Percentiles rank a stretch among this genome's conserved stretches.
Evolutionary conservation across 805 yeast species (phyloP).

Genomic region (Ogataea paraovalis): DNA sequence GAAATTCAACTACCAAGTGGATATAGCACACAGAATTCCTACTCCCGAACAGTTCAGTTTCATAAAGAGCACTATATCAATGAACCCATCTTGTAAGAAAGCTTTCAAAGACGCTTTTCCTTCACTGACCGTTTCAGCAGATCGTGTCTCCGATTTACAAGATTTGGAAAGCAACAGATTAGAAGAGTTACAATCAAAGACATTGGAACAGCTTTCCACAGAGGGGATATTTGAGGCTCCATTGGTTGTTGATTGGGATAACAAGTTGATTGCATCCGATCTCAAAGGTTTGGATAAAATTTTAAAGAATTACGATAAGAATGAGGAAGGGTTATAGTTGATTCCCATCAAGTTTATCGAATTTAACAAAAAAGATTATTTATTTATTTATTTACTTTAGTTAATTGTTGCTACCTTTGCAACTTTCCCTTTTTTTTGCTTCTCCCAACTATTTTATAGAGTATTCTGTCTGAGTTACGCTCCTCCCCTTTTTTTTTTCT

Average conservation of each 20-base stretch:
- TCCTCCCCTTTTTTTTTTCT: neutral
- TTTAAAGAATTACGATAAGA: slow-evolving; percentile 34
- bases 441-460: neutral
- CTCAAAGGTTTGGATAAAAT: slow-evolving; percentile 40
- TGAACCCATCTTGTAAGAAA: slow-evolving; percentile 26
- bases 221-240: slow-evolving; percentile 38
- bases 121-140: slow-evolving; percentile 6
- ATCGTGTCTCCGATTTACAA: slow-evolving; percentile 20
- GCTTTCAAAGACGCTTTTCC: slow-evolving; percentile 32
- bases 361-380: too few species aligned
- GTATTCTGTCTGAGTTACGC: neutral
- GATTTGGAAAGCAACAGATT: slow-evolving; percentile 6
- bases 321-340: slow-evolving; percentile 12
- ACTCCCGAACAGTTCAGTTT: slow-evolving; percentile 31
- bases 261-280: slow-evolving; percentile 49
- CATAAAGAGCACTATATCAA: slow-evolving; percentile 24
- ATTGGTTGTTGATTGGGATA: slow-evolving; percentile 60
- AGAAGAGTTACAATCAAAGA: slow-evolving; percentile 10
- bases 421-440: neutral
- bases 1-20: slow-evolving; percentile 23
- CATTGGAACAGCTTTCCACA: slow-evolving; percentile 17
- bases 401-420: too few species aligned
- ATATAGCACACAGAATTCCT: slow-evolving; percentile 21
- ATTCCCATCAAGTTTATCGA: neutral
- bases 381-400: too few species aligned